phyloP scores from a whole-genome alignment of 495 filamentous ascomycete genomes.

The Lepraria neglecta region DNA sequence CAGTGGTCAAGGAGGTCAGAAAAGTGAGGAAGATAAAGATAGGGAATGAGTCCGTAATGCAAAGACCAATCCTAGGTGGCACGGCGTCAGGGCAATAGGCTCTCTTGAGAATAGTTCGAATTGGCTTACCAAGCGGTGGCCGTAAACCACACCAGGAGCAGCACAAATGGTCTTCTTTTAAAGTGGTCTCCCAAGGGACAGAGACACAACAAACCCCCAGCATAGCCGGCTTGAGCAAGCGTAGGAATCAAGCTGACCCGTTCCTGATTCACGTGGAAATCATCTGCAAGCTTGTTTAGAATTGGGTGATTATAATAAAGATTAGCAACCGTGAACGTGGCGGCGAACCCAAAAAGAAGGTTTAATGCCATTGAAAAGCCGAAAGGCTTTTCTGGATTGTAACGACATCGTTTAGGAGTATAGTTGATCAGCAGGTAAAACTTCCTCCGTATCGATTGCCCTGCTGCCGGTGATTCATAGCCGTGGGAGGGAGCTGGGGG shows the following conservation, averaged over 20 bases:
- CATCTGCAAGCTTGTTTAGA: slow-evolving; percentile 54
- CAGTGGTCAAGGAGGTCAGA: slow-evolving; percentile 65
- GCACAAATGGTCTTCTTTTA: slow-evolving; percentile 60
- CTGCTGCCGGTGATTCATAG: background rate
- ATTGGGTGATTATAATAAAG: slow-evolving; percentile 69
- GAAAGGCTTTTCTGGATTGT: slow-evolving; percentile 49
- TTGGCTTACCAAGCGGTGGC: slow-evolving; percentile 52
- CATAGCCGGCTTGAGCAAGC: slow-evolving; percentile 75
- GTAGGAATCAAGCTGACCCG: slow-evolving; percentile 61
- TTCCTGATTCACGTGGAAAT: slow-evolving; percentile 56
- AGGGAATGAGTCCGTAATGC: slow-evolving; percentile 57
- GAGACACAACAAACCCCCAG: slow-evolving; percentile 63
- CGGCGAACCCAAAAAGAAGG: slow-evolving; percentile 51
- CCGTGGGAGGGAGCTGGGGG: background rate
- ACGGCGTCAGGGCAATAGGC: slow-evolving; percentile 1
- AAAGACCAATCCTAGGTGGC: slow-evolving; percentile 53
- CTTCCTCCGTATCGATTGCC: background rate
- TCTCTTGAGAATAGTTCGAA: background rate
- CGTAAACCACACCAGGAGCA: slow-evolving; percentile 59
- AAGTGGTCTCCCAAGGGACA: slow-evolving; percentile 77
- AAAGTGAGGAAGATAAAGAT: slow-evolving; percentile 65
- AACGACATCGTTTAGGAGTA: slow-evolving; percentile 51
- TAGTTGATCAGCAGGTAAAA: slow-evolving; percentile 29
- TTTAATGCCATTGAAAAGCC: slow-evolving; percentile 55
- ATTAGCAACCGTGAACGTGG: slow-evolving; percentile 58